Percentiles rank a stretch among this genome's conserved stretches.
These are phyloP conservation scores for Rhodofomes roseus DNA, from an alignment of 1,284 basidiomycete genomes.

Conservation along the genomic window DNA sequence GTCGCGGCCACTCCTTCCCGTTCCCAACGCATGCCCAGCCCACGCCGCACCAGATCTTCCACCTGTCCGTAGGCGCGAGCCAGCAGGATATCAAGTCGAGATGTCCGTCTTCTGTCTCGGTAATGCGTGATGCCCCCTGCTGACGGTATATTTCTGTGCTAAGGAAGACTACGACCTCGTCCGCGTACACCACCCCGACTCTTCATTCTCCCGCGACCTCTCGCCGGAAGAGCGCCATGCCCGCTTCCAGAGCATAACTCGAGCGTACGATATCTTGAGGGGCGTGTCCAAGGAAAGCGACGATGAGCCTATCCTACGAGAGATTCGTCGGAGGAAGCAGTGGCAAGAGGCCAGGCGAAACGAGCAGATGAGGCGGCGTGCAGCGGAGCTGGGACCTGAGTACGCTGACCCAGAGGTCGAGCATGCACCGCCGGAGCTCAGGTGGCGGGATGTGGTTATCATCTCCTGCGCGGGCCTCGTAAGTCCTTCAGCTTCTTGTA, in stretches of 20 bases:
- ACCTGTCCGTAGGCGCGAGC: slow-evolving; percentile 40
- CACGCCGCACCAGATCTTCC: slow-evolving; percentile 51
- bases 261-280: slow-evolving; percentile 44
- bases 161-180: slow-evolving; percentile 50
- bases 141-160: neutral
- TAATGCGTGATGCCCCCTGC: neutral
- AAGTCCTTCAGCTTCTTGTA: neutral
- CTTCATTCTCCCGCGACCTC: slow-evolving; percentile 28
- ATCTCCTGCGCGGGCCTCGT: slow-evolving; percentile 26
- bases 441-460: slow-evolving; percentile 39
- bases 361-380: slow-evolving; percentile 1
- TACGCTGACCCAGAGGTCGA: slow-evolving; percentile 25
- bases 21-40: slow-evolving; percentile 41
- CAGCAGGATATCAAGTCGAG: slow-evolving; percentile 46
- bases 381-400: neutral
- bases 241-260: slow-evolving; percentile 46
- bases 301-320: slow-evolving; percentile 31
- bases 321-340: slow-evolving; percentile 37
- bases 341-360: slow-evolving; percentile 17
- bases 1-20: slow-evolving; percentile 26
- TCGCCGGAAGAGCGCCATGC: slow-evolving; percentile 35
- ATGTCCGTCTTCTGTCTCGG: slow-evolving; percentile 32
- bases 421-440: neutral
- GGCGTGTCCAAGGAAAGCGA: neutral
- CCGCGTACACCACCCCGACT: slow-evolving; percentile 49